Evolutionary conservation across 306 rosid species (phyloP).

Genomic region (Cicer chorassanicum): DNA sequence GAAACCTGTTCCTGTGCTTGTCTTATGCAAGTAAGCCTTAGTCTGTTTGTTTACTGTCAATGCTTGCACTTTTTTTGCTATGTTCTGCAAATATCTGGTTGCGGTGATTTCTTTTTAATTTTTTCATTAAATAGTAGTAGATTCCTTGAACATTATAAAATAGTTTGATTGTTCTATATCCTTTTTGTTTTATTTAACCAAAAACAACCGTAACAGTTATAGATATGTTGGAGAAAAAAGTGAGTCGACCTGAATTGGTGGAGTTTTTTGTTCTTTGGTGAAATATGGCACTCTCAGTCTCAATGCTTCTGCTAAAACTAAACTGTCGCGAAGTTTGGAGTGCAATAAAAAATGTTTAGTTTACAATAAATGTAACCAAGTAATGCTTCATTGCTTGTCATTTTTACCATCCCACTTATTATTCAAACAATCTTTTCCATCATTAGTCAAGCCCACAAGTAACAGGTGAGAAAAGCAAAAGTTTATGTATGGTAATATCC

Average conservation of each 20-base stretch:
- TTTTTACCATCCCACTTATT: not conserved
- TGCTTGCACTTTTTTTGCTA: not conserved
- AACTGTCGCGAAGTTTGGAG: not conserved
- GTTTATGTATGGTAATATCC: not conserved
- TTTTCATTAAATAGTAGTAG: not conserved
- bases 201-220: not conserved
- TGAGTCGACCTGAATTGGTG: not conserved
- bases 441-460: not conserved
- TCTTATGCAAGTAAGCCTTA: conserved; percentile 72
- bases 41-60: conserved; percentile 27
- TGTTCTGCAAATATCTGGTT: conserved; percentile 29
- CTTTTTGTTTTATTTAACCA: conserved; percentile 4
- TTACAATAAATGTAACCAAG: not conserved
- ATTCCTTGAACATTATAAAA: conserved; percentile 11
- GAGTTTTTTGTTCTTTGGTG: conserved; percentile 32
- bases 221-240: conserved; percentile 3
- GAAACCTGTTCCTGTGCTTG: conserved; percentile 77
- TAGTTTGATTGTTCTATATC: conserved; percentile 1
- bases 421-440: not conserved
- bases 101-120: not conserved
- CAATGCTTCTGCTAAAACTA: not conserved
- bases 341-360: not conserved
- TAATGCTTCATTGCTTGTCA: not conserved
- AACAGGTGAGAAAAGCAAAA: conserved; percentile 11
- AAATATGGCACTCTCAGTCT: not conserved